These are phyloP conservation scores for Xylariomycetidae sp. DNA, from an alignment of 2,329 filamentous ascomycete species.

Conservation along the genomic window DNA sequence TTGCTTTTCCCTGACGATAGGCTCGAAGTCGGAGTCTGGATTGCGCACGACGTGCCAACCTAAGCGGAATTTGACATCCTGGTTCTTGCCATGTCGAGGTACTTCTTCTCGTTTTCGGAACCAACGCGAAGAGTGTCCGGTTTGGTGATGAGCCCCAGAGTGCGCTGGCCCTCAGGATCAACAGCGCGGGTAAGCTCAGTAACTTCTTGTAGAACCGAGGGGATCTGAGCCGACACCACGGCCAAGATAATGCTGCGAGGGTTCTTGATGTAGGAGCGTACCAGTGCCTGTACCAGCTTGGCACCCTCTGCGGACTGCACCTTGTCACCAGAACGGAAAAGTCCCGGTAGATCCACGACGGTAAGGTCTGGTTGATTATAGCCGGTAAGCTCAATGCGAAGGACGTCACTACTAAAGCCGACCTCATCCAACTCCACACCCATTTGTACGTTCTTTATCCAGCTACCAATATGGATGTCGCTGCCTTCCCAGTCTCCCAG, in stretches of 20 bases:
- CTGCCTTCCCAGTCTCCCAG: slow-evolving; percentile 1
- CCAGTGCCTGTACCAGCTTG: slow-evolving; percentile 34
- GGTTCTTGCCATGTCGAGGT: too few relatives aligned
- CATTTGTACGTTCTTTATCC: slow-evolving; percentile 26
- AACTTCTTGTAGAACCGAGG: slow-evolving; percentile 51
- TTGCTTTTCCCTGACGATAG: background rate
- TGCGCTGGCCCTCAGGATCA: slow-evolving; percentile 25
- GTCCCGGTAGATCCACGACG: slow-evolving; percentile 45
- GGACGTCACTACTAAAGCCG: slow-evolving; percentile 32
- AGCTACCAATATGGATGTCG: slow-evolving; percentile 11
- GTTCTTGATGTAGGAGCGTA: slow-evolving; percentile 45
- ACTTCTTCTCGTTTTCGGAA: too few relatives aligned
- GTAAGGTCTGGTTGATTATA: slow-evolving; percentile 41
- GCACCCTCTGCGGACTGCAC: slow-evolving; percentile 33
- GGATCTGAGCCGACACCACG: slow-evolving; percentile 41
- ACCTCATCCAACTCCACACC: slow-evolving; percentile 38
- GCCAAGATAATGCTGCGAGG: slow-evolving; percentile 48
- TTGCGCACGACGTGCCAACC: slow-evolving; percentile 48
- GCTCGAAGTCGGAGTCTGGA: slow-evolving; percentile 9
- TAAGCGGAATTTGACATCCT: slow-evolving; percentile 37
- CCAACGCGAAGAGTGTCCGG: too few relatives aligned
- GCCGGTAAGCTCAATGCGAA: slow-evolving; percentile 35
- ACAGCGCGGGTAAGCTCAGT: slow-evolving; percentile 36
- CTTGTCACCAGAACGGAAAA: slow-evolving; percentile 38
- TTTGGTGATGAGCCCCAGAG: too few relatives aligned